These are phyloP conservation scores for Penicillium sclerotiorum DNA, from an alignment of 2,329 filamentous ascomycete species.

Conservation along the genomic window DNA sequence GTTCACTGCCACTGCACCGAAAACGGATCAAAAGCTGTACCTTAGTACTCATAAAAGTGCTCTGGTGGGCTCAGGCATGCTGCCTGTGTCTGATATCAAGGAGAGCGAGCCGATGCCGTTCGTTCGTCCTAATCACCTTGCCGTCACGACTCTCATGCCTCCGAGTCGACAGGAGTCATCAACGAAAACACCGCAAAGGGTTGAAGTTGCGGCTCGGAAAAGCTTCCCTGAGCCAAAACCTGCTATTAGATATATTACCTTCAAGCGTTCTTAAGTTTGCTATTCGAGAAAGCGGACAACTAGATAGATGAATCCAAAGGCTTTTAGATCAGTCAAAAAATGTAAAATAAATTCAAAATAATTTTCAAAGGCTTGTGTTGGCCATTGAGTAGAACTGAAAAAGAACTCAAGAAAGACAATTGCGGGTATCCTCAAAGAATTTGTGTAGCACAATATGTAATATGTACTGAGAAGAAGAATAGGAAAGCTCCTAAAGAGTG, in stretches of 20 bases:
- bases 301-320: too few species aligned
- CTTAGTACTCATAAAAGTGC: neutral
- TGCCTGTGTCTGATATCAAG: neutral
- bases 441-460: constrained; percentile 6
- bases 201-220: too few species aligned
- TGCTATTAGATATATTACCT: neutral
- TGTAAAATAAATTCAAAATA: too few species aligned
- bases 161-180: too few species aligned
- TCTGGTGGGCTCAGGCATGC: neutral
- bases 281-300: too few species aligned
- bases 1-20: neutral
- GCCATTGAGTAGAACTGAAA: too few species aligned
- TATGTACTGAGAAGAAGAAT: neutral
- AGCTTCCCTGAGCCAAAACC: neutral
- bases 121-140: neutral
- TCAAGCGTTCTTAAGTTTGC: too few species aligned
- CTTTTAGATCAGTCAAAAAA: too few species aligned
- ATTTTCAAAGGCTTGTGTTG: too few species aligned
- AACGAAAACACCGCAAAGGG: too few species aligned
- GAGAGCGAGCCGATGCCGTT: neutral
- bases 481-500: constrained; percentile 19
- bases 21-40: neutral
- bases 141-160: too few species aligned
- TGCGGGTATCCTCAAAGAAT: neutral
- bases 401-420: too few species aligned